phyloP scores from a whole-genome alignment of 768 basidiomycete genomes.

The Multifurca ochricompacta region DNA sequence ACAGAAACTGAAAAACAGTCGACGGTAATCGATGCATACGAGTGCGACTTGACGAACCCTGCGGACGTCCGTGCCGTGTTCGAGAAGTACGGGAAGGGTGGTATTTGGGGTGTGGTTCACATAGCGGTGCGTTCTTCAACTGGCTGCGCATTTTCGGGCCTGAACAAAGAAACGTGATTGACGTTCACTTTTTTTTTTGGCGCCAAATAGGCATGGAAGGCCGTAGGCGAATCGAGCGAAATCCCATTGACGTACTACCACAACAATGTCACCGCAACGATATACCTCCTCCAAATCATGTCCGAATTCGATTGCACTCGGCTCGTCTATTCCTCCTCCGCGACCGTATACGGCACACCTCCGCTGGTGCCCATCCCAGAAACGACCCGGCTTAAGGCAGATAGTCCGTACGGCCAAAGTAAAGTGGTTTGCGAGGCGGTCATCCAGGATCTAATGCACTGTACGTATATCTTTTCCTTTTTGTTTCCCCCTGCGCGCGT shows the following conservation, averaged over 20 bases:
- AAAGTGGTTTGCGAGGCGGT: slow-evolving; percentile 92
- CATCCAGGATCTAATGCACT: slow-evolving; percentile 78
- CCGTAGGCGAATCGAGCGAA: slow-evolving; percentile 94
- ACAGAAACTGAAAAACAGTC: slow-evolving; percentile 63
- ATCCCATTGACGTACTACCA: slow-evolving; percentile 88
- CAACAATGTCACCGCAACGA: slow-evolving; percentile 88
- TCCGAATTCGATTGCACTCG: slow-evolving; percentile 72
- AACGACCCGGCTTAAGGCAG: slow-evolving; percentile 74
- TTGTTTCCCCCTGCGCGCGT: neutral
- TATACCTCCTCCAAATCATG: slow-evolving; percentile 84
- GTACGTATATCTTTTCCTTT: slow-evolving; percentile 34
- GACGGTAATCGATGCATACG: slow-evolving; percentile 59
- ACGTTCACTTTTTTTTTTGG: neutral
- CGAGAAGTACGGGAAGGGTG: slow-evolving; percentile 75
- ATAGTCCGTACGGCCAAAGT: slow-evolving; percentile 93
- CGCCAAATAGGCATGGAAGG: slow-evolving; percentile 76
- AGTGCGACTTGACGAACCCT: slow-evolving; percentile 67
- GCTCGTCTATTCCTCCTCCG: slow-evolving; percentile 95
- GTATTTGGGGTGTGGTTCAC: slow-evolving; percentile 95
- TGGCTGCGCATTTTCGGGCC: neutral
- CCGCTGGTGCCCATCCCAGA: slow-evolving; percentile 91
- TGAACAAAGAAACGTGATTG: neutral
- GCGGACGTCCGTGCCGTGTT: slow-evolving; percentile 74
- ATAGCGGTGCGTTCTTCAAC: slow-evolving; percentile 63
- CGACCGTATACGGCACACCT: slow-evolving; percentile 96